Evolutionary conservation across 1,284 basidiomycete species (phyloP), one percentile per base, ranked within the genome.

Genomic region (Leccinum solheimii): DNA sequence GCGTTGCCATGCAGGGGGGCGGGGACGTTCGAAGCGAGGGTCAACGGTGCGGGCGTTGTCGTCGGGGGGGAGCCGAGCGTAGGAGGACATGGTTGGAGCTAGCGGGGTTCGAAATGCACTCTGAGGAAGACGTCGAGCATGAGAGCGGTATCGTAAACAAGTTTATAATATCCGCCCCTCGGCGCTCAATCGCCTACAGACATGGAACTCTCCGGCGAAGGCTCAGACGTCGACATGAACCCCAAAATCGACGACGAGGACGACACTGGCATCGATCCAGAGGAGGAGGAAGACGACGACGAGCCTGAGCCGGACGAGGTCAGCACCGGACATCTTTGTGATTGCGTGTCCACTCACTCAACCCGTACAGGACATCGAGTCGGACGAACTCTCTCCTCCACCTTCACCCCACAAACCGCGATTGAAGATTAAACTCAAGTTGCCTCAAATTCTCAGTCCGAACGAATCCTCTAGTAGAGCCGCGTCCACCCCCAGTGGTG

Each of bases 341-440:
- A 27, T n/a, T 19, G 36, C 36, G 4, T 55, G 26, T 26, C 13
- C 36, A 21, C 57, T 48, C 49, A 53, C n/a, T 49, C 45, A 49
- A 23, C 3, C 21, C 4, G 2, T 5, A n/a, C 53, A 72, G 69
- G 68, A 73, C 54, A 43, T 62, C 3, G 79, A 80, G 36, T 71
- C 73, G 11, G 79, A 78, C 40, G 77, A 76, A 9, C 67, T 71
- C 3, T 75, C 77, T 16, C 68, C 76, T 3, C 74, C 77, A 1
- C 72, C 76, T 2, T 70, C 74, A 2, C 72, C 69, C 11, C 64
- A 66, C 43, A 66, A 72, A 56, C 78, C 80, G 13, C 77, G 81
- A 5, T 78, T 89, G n/a, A 86, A 84, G 66, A 87, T 89, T 69
- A 87, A 83, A 67, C 78, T 89, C 54, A 88, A 86, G 70, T 73